Percentiles rank a stretch among this genome's conserved stretches.
Evolutionary conservation across 345 rosid species (phyloP).

Genomic region (Gossypium thurberi): DNA sequence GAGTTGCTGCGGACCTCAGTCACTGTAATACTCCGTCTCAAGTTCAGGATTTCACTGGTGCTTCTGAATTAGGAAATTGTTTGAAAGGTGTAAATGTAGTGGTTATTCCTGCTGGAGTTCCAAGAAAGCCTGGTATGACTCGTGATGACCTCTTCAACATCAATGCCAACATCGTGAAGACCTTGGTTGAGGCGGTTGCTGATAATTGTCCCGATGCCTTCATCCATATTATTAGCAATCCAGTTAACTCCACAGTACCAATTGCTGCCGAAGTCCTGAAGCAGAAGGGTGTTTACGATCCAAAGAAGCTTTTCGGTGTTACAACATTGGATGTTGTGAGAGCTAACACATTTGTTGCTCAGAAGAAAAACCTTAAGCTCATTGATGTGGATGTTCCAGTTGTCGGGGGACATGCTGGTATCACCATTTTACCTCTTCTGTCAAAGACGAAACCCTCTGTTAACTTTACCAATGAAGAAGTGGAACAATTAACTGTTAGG

Average conservation of each 20-base stretch:
- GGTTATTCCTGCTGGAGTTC: constrained; percentile 90
- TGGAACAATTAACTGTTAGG: constrained; percentile 63
- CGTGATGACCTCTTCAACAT: constrained; percentile 94
- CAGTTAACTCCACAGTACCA: constrained; percentile 86
- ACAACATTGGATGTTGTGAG: constrained; percentile 87
- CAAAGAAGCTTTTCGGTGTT: constrained; percentile 91
- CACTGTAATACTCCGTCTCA: constrained; percentile 93
- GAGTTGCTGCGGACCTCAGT: constrained; percentile 91
- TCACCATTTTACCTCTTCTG: constrained; percentile 79
- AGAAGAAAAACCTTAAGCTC: constrained; percentile 79
- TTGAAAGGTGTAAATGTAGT: constrained; percentile 76
- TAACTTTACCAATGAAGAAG: constrained; percentile 67
- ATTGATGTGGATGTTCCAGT: constrained; percentile 92
- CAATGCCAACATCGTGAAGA: constrained; percentile 79
- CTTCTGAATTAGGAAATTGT: constrained; percentile 57
- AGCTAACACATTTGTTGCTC: constrained; percentile 87
- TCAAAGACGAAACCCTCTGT: constrained; percentile 74
- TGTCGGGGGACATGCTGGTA: constrained; percentile 93
- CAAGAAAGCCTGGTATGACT: constrained; percentile 95
- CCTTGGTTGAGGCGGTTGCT: constrained; percentile 76
- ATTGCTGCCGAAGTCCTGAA: constrained; percentile 88
- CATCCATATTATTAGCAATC: constrained; percentile 89
- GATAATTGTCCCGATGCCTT: constrained; percentile 87
- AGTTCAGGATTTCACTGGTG: constrained; percentile 80
- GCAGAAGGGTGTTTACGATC: constrained; percentile 80